Evolutionary conservation across 371 early-diverging fungal species (phyloP).

Genomic region (Mortierella sp.): DNA sequence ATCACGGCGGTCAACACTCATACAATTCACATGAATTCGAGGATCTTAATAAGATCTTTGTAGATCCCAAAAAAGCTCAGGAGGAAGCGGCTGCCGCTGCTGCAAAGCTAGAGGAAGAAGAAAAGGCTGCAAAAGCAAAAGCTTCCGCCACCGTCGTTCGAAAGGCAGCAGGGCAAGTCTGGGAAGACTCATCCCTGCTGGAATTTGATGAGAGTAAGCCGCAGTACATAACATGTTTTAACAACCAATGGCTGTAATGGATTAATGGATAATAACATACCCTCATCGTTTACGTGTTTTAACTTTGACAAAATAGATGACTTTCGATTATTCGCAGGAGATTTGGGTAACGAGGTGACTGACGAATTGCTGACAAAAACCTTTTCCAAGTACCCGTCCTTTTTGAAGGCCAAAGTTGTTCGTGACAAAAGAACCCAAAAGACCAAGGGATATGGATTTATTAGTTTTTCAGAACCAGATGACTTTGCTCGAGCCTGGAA

Average conservation of each 20-base stretch:
- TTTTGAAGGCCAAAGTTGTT: slow-evolving; percentile 82
- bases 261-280: no score
- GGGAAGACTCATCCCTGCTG: slow-evolving; percentile 92
- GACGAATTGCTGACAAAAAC: slow-evolving; percentile 83
- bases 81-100: slow-evolving; percentile 47
- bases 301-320: slow-evolving; percentile 67
- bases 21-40: slow-evolving; percentile 24
- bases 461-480: slow-evolving; percentile 86
- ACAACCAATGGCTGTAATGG: no score
- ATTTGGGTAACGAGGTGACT: slow-evolving; percentile 90
- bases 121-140: slow-evolving; percentile 38
- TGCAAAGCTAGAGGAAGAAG: slow-evolving; percentile 37
- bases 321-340: slow-evolving; percentile 89
- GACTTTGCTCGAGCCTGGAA: slow-evolving; percentile 88
- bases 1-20: slow-evolving; percentile 3
- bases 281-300: no score
- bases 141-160: slow-evolving; percentile 68
- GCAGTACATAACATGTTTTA: no score
- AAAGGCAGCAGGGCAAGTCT: slow-evolving; percentile 92
- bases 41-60: slow-evolving; percentile 47
- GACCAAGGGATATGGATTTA: slow-evolving; percentile 86
- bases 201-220: slow-evolving; percentile 90
- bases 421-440: slow-evolving; percentile 85
- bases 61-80: slow-evolving; percentile 44
- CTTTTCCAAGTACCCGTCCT: slow-evolving; percentile 84